Percentiles rank a stretch among this genome's conserved stretches.
Conservation (phyloP, 768 basidiomycete species). For the Xerocomellus intermedius region DNA sequence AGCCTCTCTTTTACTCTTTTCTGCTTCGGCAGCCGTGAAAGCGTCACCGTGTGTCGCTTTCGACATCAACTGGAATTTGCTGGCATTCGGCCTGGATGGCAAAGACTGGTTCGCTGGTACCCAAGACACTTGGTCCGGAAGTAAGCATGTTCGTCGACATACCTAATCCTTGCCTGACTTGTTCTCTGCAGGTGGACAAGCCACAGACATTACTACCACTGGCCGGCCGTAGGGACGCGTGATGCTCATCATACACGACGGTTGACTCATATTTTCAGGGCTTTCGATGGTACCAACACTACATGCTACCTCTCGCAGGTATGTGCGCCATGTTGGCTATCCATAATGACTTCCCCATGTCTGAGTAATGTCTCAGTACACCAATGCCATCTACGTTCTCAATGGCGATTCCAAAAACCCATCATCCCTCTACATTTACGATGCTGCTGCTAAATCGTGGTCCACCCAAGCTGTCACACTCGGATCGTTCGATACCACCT, state of each 20-base stretch:
- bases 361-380: conserved; percentile 49
- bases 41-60: conserved; percentile 71
- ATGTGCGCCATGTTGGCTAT: conserved; percentile 9
- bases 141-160: conserved; percentile 28
- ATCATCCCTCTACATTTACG: conserved; percentile 75
- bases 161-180: background rate
- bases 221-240: conserved; percentile 69
- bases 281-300: conserved; percentile 61
- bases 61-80: conserved; percentile 78
- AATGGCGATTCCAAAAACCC: conserved; percentile 73
- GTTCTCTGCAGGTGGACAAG: conserved; percentile 29
- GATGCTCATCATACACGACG: background rate
- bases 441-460: conserved; percentile 73
- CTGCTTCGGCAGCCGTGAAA: conserved; percentile 33
- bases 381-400: conserved; percentile 83
- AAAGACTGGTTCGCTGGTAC: conserved; percentile 83
- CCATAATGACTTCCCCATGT: background rate
- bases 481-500: conserved; percentile 57
- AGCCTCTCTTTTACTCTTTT: conserved; percentile 54
- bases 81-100: conserved; percentile 79
- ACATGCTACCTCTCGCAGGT: conserved; percentile 77
- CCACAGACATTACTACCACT: conserved; percentile 66
- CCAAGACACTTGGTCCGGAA: conserved; percentile 64
- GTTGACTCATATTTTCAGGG: conserved; percentile 36
- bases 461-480: conserved; percentile 62